These are phyloP conservation scores for Eucommia ulmoides DNA, from an alignment of 257 asterid species.

Conservation along the genomic window DNA sequence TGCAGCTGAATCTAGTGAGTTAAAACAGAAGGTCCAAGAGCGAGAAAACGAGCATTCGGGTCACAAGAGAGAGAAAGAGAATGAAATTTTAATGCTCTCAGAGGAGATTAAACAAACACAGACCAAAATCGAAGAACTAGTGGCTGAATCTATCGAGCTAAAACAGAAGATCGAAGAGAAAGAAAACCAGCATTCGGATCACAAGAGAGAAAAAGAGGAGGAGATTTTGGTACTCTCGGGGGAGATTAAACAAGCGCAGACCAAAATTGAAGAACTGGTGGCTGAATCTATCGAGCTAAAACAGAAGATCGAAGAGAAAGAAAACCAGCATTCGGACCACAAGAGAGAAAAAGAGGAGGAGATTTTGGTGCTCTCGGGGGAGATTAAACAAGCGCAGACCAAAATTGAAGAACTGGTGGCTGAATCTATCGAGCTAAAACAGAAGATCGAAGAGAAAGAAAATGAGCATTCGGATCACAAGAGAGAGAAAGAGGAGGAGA, in stretches of 20 bases:
- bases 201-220: too few species aligned
- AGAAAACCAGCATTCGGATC: conserved; percentile 16
- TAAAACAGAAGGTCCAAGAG: neutral
- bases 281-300: conserved; percentile 28
- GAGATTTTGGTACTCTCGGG: too few species aligned
- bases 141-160: conserved; percentile 25
- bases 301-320: conserved; percentile 24
- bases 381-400: conserved; percentile 36
- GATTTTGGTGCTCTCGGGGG: conserved; percentile 37
- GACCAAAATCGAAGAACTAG: conserved; percentile 29
- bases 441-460: conserved; percentile 25
- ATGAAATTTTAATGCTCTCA: conserved; percentile 27
- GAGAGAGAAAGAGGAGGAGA: conserved; percentile 27
- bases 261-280: conserved; percentile 27
- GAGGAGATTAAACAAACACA: conserved; percentile 31
- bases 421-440: neutral
- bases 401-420: conserved; percentile 29
- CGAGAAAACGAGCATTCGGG: neutral
- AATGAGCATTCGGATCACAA: conserved; percentile 27
- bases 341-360: conserved; percentile 37
- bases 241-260: conserved; percentile 28
- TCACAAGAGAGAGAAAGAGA: conserved; percentile 34
- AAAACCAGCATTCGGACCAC: conserved; percentile 18
- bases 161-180: conserved; percentile 27
- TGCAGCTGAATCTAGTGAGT: neutral